Evolutionary conservation across 495 filamentous ascomycete genomes (phyloP), one percentile per base, ranked within the genome.

Genomic region (Cryomyces minteri): DNA sequence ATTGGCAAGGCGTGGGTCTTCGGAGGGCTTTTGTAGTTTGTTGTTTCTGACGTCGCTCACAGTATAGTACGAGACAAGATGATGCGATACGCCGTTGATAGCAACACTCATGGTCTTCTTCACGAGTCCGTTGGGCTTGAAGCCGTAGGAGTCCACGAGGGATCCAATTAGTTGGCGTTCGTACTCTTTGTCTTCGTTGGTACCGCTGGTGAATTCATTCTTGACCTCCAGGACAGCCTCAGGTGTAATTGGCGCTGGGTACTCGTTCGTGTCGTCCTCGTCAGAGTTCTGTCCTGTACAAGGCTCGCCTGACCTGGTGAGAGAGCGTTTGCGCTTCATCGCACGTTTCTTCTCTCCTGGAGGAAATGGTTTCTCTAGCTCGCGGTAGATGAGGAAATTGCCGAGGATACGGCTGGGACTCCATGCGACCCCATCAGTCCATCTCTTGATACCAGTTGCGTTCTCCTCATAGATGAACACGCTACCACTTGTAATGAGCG

Each of bases 381-480:
- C 84, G 18, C 88, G 80, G 58, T 95, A 95, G 49, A 95, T 72
- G 31, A 94, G 72, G 53, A 86, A 92, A 53, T 94, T 93, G 39
- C 78, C 80, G 39, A 90, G 63, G 32, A 94, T 88, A 11, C 88
- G 78, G 58, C 86, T 92, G 0, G 88, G 86, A 54, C 82, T 88
- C 88, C 88, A 94, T 12, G 76, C 75, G 9, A 83, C 71, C 3
- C 86, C 85, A 58, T 95, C 88, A 0, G 88, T 94, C 88, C 88
- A 94, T 37, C 88, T 72, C 63, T 88, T 92, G 61, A 94, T 92
- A 2, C 82, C 83, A 1, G 86, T 88, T 0, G 81, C 76, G 45
- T 81, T 76, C 56, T 93, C 84, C 55, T 90, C 83, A 61, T 93
- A 94, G 51, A 94, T 81, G 58, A 94, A 88, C 8, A 93, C 73